A percentile compares a stretch with the other conserved stretches of the same genome.
phyloP scores from a whole-genome alignment of 805 yeast genomes.

The Saccharomycopsis sp. region DNA sequence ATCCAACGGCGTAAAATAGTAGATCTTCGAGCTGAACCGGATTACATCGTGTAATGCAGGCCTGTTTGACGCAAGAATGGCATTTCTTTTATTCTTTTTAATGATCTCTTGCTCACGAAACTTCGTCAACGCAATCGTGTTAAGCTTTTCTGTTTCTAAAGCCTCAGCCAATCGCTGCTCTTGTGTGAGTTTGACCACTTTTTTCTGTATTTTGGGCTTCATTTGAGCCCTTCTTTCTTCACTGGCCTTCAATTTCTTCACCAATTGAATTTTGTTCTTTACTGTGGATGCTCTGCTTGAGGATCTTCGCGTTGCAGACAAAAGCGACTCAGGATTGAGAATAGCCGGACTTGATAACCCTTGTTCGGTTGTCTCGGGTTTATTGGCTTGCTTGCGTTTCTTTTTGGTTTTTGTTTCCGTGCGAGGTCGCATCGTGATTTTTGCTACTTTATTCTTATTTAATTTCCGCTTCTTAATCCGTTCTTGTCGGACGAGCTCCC shows the following conservation, averaged over 20 bases:
- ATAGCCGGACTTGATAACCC: conserved; percentile 8
- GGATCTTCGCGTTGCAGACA: conserved; percentile 52
- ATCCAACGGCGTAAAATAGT: conserved; percentile 53
- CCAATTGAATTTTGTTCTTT: conserved; percentile 71
- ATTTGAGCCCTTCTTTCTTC: conserved; percentile 50
- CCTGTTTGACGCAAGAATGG: conserved; percentile 60
- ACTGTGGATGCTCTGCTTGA: conserved; percentile 76
- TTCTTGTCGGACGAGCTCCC: conserved; percentile 35
- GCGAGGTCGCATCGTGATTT: conserved; percentile 24
- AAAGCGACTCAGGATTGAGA: conserved; percentile 40
- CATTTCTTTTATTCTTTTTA: conserved; percentile 71
- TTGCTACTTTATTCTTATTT: conserved; percentile 29
- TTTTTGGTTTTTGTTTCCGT: conserved; percentile 14
- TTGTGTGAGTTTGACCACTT: conserved; percentile 44
- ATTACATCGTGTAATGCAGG: conserved; percentile 54
- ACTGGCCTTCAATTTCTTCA: conserved; percentile 62
- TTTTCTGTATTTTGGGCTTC: conserved; percentile 29
- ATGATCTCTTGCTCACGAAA: conserved; percentile 82
- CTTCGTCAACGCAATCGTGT: conserved; percentile 62
- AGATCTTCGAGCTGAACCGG: conserved; percentile 42
- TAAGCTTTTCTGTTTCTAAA: conserved; percentile 72
- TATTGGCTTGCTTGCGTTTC: conserved; percentile 24
- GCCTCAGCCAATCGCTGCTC: conserved; percentile 79
- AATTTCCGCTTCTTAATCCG: conserved; percentile 27
- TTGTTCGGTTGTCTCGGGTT: conserved; percentile 23